phyloP scores from a whole-genome alignment of 1,284 basidiomycete genomes.

The Melanopsichium pennsylvanicum region DNA sequence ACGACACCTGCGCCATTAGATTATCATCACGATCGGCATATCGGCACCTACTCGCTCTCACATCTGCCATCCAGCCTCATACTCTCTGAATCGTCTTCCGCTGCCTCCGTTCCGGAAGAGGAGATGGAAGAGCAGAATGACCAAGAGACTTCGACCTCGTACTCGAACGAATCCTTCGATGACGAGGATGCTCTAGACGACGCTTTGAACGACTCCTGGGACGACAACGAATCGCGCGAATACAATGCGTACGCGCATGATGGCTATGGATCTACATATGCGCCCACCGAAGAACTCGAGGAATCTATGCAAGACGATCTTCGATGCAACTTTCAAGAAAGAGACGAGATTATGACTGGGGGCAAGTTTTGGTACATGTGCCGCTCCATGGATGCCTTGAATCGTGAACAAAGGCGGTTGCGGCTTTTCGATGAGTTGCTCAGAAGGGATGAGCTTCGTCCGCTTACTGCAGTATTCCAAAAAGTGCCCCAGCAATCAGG shows the following conservation, averaged over 20 bases:
- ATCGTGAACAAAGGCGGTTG: conserved; percentile 1
- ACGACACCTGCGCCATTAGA: neutral
- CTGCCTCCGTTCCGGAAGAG: too few relatives aligned
- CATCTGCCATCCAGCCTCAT: conserved; percentile 1
- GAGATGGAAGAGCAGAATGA: too few relatives aligned
- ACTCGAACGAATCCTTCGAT: too few relatives aligned
- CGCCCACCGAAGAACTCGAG: neutral
- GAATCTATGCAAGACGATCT: neutral
- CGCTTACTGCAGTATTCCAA: conserved; percentile 12
- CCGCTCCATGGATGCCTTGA: neutral
- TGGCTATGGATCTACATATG: neutral
- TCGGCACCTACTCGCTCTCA: conserved; percentile 20
- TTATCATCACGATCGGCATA: conserved; percentile 21
- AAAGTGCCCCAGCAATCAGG: conserved; percentile 9
- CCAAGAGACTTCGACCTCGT: too few relatives aligned
- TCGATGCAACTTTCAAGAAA: neutral
- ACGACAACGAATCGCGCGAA: neutral
- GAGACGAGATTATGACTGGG: neutral
- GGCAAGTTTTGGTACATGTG: neutral
- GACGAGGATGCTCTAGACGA: neutral
- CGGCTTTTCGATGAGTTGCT: conserved; percentile 20
- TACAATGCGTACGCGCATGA: conserved; percentile 1
- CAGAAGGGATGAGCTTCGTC: conserved; percentile 11
- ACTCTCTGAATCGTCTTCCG: neutral
- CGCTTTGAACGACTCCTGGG: neutral